These are phyloP conservation scores for Calonectria multiphialidica DNA, from an alignment of 2,329 filamentous ascomycete species.

Conservation along the genomic window DNA sequence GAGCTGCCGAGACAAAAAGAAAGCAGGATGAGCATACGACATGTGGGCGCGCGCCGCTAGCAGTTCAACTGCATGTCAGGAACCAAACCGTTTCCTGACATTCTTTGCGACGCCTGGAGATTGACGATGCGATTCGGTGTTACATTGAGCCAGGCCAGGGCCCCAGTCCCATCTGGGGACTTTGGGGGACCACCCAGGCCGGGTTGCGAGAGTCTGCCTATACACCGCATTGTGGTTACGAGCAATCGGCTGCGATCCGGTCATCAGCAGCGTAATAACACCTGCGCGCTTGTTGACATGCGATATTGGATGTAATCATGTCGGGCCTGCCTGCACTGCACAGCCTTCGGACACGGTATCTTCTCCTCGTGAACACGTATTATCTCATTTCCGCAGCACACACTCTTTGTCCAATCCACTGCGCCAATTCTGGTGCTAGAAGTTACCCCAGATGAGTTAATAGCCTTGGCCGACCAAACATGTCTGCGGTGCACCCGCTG, in stretches of 20 bases:
- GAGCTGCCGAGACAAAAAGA: slow-evolving; percentile 6
- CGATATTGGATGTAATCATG: slow-evolving; percentile 9
- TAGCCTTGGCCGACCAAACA: background rate
- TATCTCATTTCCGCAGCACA: slow-evolving; percentile 18
- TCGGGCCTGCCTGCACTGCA: background rate
- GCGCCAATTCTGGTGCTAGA: background rate
- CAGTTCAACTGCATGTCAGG: background rate
- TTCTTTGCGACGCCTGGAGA: slow-evolving; percentile 33
- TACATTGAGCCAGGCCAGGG: slow-evolving; percentile 31
- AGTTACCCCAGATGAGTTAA: slow-evolving; percentile 1
- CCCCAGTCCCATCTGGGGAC: slow-evolving; percentile 17
- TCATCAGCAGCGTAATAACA: background rate
- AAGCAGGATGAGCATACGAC: slow-evolving; percentile 7
- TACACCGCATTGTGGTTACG: background rate
- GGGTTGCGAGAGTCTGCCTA: background rate
- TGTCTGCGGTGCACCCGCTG: background rate
- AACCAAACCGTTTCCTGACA: slow-evolving; percentile 21
- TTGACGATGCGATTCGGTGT: slow-evolving; percentile 42
- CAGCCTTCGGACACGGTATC: background rate
- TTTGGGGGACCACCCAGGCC: background rate
- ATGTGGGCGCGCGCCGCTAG: slow-evolving; percentile 5
- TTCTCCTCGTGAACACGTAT: background rate
- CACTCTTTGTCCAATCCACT: slow-evolving; percentile 9
- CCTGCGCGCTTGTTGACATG: slow-evolving; percentile 4
- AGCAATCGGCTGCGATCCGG: slow-evolving; percentile 2